Percentiles rank a stretch among this genome's conserved stretches.
Conservation (phyloP, 2,329 filamentous ascomycete species). For the Ascochyta fabae region DNA sequence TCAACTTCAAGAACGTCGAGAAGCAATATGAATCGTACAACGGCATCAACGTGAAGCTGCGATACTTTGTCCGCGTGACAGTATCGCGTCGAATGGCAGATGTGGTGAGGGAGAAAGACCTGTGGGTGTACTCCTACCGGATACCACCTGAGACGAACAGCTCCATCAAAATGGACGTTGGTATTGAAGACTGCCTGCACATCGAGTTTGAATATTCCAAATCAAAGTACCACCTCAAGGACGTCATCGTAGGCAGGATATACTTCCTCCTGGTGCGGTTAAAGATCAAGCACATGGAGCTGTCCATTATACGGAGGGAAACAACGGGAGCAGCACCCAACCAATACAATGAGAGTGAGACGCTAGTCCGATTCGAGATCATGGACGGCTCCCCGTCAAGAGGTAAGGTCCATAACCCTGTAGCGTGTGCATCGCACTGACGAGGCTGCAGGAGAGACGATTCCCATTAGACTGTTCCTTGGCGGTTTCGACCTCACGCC, state of each 20-base stretch:
- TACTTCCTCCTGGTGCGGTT: slow-evolving; percentile 96
- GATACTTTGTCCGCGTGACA: slow-evolving; percentile 97
- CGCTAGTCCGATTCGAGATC: slow-evolving; percentile 96
- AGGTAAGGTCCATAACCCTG: slow-evolving; percentile 60
- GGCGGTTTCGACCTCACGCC: slow-evolving; percentile 97
- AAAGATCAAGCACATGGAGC: slow-evolving; percentile 99
- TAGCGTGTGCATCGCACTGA: slow-evolving; percentile 24
- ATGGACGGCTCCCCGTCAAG: slow-evolving; percentile 99
- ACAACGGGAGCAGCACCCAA: slow-evolving; percentile 96
- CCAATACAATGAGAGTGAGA: slow-evolving; percentile 99
- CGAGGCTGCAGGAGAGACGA: slow-evolving; percentile 71
- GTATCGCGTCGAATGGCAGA: slow-evolving; percentile 97
- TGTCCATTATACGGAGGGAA: slow-evolving; percentile 95
- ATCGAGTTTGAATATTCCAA: slow-evolving; percentile 99
- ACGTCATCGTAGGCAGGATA: slow-evolving; percentile 97
- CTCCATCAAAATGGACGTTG: slow-evolving; percentile 99
- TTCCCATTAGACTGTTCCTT: slow-evolving; percentile 94
- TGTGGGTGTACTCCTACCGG: slow-evolving; percentile 99
- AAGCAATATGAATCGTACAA: slow-evolving; percentile 99
- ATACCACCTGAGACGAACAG: slow-evolving; percentile 98
- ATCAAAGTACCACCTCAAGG: slow-evolving; percentile 98
- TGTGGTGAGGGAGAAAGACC: slow-evolving; percentile 97
- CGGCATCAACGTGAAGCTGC: slow-evolving; percentile 98
- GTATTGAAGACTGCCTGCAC: slow-evolving; percentile 98
- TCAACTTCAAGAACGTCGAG: slow-evolving; percentile 99